Evolutionary conservation across 495 filamentous ascomycete species (phyloP), one percentile per base, ranked within the genome.

Genomic region (Aspergillus saccharolyticus): DNA sequence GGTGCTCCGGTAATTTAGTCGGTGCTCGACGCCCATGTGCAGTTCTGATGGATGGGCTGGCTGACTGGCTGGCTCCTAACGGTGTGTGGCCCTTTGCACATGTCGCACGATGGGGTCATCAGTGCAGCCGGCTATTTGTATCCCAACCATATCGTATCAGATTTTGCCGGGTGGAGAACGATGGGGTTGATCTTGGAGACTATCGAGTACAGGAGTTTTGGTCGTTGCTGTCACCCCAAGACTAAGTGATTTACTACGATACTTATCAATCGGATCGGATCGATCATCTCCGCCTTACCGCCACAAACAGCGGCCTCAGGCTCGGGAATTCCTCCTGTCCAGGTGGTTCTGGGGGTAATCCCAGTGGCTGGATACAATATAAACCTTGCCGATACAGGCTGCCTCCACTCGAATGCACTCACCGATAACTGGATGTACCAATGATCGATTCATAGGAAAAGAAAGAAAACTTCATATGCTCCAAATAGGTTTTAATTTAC

Each of bases 401-500:
- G n/a, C n/a, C n/a, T n/a, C n/a, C n/a, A n/a, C n/a, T n/a, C n/a
- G n/a, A n/a, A n/a, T n/a, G n/a, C n/a, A n/a, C n/a, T n/a, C n/a
- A n/a, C 25, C 25, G 4, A 39, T 39, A 28, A 42, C 28, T 48
- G 42, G 3, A 47, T 21, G 8, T 19, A 14, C 42, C 54, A 9
- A 20, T 49, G 4, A 18, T 21, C 20, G 21, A 56, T 15, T 39
- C 33, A 39, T 2, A 39, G 21, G n/a, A n/a, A 49, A 52, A 25
- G 39, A 62, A 59, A 61, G 66, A 51, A 68, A 65, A 57, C 54
- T 63, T 72, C 69, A 70, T 69, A 58, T 63, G 68, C 74, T 72
- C 66, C 65, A 67, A 64, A 65, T 67, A 67, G 65, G 72, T 69
- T 39, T 72, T 77, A 77, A 75, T 77, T 74, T 77, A 77, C 74